Conservation (phyloP, 805 yeast genomes). For the Yamadazyma paraphyllophila region DNA sequence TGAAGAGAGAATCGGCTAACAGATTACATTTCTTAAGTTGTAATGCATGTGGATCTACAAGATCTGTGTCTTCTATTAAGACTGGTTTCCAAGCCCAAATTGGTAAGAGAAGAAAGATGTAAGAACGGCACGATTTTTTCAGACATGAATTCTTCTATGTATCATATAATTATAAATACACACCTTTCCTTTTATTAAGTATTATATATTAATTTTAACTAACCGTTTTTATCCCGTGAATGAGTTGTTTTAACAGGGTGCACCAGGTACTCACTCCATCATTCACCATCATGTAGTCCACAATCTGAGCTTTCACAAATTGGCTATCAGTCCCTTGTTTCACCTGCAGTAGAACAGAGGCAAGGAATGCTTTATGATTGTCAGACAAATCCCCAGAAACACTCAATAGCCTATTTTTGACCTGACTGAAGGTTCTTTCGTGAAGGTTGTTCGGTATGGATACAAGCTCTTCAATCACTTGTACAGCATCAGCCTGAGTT, state of each 20-base stretch:
- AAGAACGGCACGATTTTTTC: slow-evolving; percentile 2
- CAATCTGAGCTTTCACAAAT: slow-evolving; percentile 25
- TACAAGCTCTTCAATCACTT: slow-evolving; percentile 10
- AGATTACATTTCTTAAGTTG: slow-evolving; percentile 97
- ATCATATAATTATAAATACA: slow-evolving; percentile 15
- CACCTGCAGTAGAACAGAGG: slow-evolving; percentile 11
- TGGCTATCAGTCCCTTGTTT: not conserved
- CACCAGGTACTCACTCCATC: slow-evolving; percentile 65
- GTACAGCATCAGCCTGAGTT: not conserved
- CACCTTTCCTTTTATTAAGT: slow-evolving; percentile 8
- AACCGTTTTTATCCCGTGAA: slow-evolving; percentile 29
- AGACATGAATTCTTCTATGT: slow-evolving; percentile 14
- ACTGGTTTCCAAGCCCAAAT: slow-evolving; percentile 99
- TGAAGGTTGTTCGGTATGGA: slow-evolving; percentile 30
- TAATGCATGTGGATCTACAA: slow-evolving; percentile 95
- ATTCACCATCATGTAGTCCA: slow-evolving; percentile 57
- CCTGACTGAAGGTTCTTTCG: slow-evolving; percentile 42
- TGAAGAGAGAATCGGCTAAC: slow-evolving; percentile 92
- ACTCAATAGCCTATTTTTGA: slow-evolving; percentile 36
- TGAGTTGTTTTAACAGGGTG: slow-evolving; percentile 58
- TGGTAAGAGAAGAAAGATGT: slow-evolving; percentile 73
- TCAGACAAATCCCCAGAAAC: slow-evolving; percentile 2
- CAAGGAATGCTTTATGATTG: slow-evolving; percentile 16
- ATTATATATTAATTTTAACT: not conserved
- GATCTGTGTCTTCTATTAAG: slow-evolving; percentile 95